Base-by-base conservation (phyloP, 2,329 filamentous ascomycete species). In the Beauveria sp. region DNA sequence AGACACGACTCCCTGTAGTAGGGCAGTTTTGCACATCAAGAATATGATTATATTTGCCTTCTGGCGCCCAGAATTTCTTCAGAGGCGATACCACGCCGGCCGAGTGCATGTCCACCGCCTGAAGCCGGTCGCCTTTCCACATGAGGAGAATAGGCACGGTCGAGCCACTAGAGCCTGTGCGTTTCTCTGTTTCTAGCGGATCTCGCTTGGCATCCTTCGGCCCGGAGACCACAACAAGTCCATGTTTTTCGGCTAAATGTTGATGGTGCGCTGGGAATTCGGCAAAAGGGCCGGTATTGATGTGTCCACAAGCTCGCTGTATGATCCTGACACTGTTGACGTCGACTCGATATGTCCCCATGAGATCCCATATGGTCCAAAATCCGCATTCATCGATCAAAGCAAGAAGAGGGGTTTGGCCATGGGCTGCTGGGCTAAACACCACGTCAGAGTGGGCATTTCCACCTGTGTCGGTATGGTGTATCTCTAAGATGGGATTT, bases 361-460 rank as follows among this genome's bases (percentile, higher is more conserved):
- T 65, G 26, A 88, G 73, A 63, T 88, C 79, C 85, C 87, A 91
- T 4, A 91, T 71, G 48, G 77, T 85, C 89, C 89, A 92, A 61
- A 76, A 77, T 1, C 88, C 88, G 40, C 74, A 74, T 56, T 84
- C 77, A 66, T 92, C 87, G 20, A 92, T 76, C 28, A 91, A 76
- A 18, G 80, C 86, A 57, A 92, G 73, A 66, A 89, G 86, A 1
- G 84, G 80, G 78, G 83, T 70, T 74, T 82, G 64, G 62, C 74
- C 69, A 20, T 63, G 65, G 5, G 68, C 68, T 4, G 72, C 71
- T 0, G 87, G 83, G 64, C 86, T 87, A 69, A 92, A 89, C 0
- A 82, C 73, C 3, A 89, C 76, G 71, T 92, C 86, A 0, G 79
- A 79, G 66, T 90, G 86, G 0, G 77, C 68, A 34, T 72, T 74